Evolutionary conservation across 352 stramenopile species (phyloP).

Genomic region (Thraustotheca clavata): DNA sequence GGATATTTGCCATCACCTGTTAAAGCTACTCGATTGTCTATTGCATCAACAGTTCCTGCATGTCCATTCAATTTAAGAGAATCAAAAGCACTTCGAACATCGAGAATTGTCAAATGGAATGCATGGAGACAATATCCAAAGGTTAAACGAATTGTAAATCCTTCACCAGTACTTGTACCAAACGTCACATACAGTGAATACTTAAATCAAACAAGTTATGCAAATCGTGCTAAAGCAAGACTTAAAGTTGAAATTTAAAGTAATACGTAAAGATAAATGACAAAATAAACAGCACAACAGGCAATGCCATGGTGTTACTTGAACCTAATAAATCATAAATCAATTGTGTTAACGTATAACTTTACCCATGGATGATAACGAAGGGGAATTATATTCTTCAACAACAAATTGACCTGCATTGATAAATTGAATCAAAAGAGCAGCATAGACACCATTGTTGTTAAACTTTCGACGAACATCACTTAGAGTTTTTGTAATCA

Average conservation of each 20-base stretch:
- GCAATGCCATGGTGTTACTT: constrained; percentile 47
- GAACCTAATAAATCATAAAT: neutral
- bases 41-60: neutral
- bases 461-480: constrained; percentile 54
- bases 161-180: neutral
- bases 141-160: neutral
- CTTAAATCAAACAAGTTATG: neutral
- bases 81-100: neutral
- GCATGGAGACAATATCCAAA: constrained; percentile 7
- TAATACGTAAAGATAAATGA: constrained; percentile 6
- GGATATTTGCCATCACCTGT: constrained; percentile 7
- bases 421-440: constrained; percentile 58
- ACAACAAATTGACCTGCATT: constrained; percentile 56
- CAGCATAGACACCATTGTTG: constrained; percentile 75
- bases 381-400: constrained; percentile 61
- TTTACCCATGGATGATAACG: constrained; percentile 49
- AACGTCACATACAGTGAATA: neutral
- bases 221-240: neutral
- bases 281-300: constrained; percentile 44
- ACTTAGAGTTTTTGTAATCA: constrained; percentile 72
- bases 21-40: neutral
- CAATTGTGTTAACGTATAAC: no score
- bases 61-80: neutral
- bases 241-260: constrained; percentile 13
- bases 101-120: constrained; percentile 3